Conservation (phyloP, 495 filamentous ascomycete genomes). For the Acidiella bohemica region DNA sequence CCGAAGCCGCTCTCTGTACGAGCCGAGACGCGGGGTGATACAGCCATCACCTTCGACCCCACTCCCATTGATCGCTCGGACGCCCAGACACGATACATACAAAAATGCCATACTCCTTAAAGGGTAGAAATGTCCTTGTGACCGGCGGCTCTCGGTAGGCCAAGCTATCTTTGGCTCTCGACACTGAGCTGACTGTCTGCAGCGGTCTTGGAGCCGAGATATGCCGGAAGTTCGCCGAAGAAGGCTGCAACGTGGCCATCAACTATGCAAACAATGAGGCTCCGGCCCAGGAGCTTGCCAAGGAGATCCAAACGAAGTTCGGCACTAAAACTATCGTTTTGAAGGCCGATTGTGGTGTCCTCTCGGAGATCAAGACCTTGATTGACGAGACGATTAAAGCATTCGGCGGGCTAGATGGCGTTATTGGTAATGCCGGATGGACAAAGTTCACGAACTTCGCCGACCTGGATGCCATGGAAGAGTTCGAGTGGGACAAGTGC, state of each 20-base stretch:
- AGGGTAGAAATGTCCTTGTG: slow-evolving; percentile 50
- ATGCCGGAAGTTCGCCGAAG: slow-evolving; percentile 48
- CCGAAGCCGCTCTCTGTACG: too few species aligned
- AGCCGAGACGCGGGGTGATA: neutral
- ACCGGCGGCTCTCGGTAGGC: slow-evolving; percentile 54
- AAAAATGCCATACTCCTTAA: slow-evolving; percentile 48
- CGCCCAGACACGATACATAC: neutral
- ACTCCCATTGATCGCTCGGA: too few species aligned
- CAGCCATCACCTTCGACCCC: too few species aligned
- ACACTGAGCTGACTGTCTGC: neutral
- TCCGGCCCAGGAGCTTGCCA: slow-evolving; percentile 41
- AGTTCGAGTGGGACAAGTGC: slow-evolving; percentile 63
- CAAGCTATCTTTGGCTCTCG: neutral
- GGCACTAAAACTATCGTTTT: slow-evolving; percentile 42
- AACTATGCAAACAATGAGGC: slow-evolving; percentile 48
- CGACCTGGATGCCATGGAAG: slow-evolving; percentile 49
- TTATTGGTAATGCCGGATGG: slow-evolving; percentile 58
- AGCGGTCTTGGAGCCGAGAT: slow-evolving; percentile 47
- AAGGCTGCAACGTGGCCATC: slow-evolving; percentile 55
- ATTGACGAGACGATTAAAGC: slow-evolving; percentile 44
- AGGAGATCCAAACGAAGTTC: slow-evolving; percentile 38
- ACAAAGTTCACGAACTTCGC: slow-evolving; percentile 39
- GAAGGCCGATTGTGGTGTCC: slow-evolving; percentile 47
- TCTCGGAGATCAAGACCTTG: slow-evolving; percentile 39
- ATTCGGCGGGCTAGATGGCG: slow-evolving; percentile 54